Percentiles rank a stretch among this genome's conserved stretches.
Conservation (phyloP, 129 eudicot species). For the Erigeron canadensis region DNA sequence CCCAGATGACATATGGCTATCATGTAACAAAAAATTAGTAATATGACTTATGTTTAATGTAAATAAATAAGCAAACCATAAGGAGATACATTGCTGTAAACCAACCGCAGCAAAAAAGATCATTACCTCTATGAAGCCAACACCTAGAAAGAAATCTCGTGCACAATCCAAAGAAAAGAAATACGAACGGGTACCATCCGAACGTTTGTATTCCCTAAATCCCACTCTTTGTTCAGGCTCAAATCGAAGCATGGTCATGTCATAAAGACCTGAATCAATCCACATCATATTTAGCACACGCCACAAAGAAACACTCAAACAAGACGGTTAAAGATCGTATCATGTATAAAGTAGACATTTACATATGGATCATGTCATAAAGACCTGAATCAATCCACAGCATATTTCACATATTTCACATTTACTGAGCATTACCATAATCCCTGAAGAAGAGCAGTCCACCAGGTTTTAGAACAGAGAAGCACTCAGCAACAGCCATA, state of each 20-base stretch:
- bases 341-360: no score
- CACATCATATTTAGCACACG: constrained; percentile 9
- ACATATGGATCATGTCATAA: no score
- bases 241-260: constrained; percentile 98
- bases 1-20: constrained; percentile 52
- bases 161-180: constrained; percentile 73
- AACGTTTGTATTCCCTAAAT: constrained; percentile 74
- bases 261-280: constrained; percentile 73
- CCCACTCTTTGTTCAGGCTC: constrained; percentile 74
- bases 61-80: neutral
- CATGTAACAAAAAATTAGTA: constrained; percentile 30
- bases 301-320: neutral
- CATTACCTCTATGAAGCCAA: constrained; percentile 74
- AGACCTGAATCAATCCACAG: no score
- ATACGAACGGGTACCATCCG: constrained; percentile 70
- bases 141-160: constrained; percentile 56
- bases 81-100: neutral
- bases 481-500: constrained; percentile 65
- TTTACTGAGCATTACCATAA: constrained; percentile 60
- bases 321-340: no score
- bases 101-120: neutral
- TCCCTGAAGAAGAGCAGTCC: constrained; percentile 85
- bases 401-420: neutral
- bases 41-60: constrained; percentile 10
- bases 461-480: constrained; percentile 83